Conservation (phyloP, 202 grass and related monocot genomes). For the Schoenoplectus triqueter region DNA sequence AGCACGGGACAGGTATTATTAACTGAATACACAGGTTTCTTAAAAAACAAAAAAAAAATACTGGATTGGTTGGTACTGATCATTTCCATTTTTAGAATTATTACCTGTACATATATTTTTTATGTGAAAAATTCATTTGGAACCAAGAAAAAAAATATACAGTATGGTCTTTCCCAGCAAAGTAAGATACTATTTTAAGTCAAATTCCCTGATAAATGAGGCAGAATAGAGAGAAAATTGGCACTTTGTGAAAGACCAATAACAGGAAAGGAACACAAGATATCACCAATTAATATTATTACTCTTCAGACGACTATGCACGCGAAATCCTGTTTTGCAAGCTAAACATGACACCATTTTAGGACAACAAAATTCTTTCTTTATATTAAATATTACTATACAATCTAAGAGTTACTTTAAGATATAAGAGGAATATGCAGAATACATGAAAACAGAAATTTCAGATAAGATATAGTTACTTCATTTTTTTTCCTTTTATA, state of each 20-base stretch:
- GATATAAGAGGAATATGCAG: slow-evolving; percentile 7
- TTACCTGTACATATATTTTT: not conserved
- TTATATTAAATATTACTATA: not conserved
- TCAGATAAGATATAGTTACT: not conserved
- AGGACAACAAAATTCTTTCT: not conserved
- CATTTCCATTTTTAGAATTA: not conserved
- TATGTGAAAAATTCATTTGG: slow-evolving; percentile 23
- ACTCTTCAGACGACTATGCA: not conserved
- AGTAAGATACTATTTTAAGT: not conserved
- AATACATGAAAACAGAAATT: slow-evolving; percentile 11
- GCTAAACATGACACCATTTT: not conserved
- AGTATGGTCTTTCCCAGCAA: not conserved
- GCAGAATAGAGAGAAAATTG: not conserved
- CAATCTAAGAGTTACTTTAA: slow-evolving; percentile 4
- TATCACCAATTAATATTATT: not conserved
- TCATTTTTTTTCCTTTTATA: slow-evolving; percentile 17
- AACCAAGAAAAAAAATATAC: not conserved
- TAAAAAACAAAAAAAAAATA: not conserved
- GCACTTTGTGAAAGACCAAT: not conserved
- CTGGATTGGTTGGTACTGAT: not conserved
- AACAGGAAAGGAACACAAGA: not conserved
- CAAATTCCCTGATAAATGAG: not conserved
- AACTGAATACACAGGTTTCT: not conserved
- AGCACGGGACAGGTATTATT: not conserved
- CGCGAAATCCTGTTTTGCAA: not conserved